Percentiles rank a stretch among this genome's conserved stretches.
These are phyloP conservation scores for Fusarium brachygibbosum DNA, from an alignment of 2,329 filamentous ascomycete genomes.

Conservation along the genomic window DNA sequence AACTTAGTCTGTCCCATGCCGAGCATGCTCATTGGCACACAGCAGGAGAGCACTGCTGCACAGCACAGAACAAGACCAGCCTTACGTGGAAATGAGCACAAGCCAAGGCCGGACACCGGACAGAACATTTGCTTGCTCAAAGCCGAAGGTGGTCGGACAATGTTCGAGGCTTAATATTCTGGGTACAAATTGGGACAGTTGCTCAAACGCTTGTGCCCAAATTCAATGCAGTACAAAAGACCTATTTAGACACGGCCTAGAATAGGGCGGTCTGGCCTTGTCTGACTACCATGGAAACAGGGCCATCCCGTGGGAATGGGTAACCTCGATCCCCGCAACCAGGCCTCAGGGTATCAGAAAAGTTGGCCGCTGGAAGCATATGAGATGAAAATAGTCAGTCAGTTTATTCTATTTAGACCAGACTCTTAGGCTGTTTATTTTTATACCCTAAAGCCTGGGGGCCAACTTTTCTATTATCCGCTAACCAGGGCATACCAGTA, in stretches of 20 bases:
- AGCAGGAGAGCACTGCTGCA: not conserved
- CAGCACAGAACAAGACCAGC: conserved; percentile 14
- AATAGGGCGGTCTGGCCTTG: conserved; percentile 32
- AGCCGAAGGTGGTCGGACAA: conserved; percentile 18
- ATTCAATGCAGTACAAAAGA: not conserved
- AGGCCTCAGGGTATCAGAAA: no score
- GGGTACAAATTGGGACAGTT: not conserved
- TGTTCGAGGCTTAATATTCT: not conserved
- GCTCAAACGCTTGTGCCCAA: conserved; percentile 1
- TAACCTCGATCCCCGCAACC: conserved; percentile 33
- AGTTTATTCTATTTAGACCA: no score
- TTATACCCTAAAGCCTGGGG: no score
- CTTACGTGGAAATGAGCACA: conserved; percentile 23
- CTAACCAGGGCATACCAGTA: conserved; percentile 11
- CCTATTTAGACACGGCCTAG: conserved; percentile 26
- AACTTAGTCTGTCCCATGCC: conserved; percentile 17
- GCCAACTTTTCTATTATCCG: no score
- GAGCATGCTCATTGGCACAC: conserved; percentile 1
- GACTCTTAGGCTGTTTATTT: no score
- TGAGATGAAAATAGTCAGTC: no score
- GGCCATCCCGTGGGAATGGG: conserved; percentile 37
- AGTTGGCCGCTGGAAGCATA: no score
- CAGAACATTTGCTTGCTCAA: conserved; percentile 27
- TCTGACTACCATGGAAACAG: conserved; percentile 16
- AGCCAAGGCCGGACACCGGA: conserved; percentile 15